Conservation (phyloP, 2,329 filamentous ascomycete genomes). For the Hortaea werneckii region DNA sequence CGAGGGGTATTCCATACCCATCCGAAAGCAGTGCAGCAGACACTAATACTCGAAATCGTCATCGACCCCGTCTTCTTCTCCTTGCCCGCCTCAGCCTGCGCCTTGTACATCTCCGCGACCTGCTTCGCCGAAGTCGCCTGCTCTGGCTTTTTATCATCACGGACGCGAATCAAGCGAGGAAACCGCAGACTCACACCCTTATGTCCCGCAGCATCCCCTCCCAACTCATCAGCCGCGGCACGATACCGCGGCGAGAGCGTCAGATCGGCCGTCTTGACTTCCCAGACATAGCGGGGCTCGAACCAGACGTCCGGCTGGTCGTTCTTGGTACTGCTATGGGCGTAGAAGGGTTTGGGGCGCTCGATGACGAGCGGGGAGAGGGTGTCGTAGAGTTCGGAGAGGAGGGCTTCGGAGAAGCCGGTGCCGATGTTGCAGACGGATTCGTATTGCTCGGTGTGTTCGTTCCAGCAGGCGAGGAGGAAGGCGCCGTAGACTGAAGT, state of each 20-base stretch:
- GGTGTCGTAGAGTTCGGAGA: slow-evolving; percentile 73
- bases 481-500: slow-evolving; percentile 95
- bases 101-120: slow-evolving; percentile 93
- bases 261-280: slow-evolving; percentile 92
- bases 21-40: too few relatives aligned
- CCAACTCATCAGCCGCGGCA: slow-evolving; percentile 73
- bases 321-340: slow-evolving; percentile 70
- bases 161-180: slow-evolving; percentile 79
- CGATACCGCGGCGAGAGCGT: slow-evolving; percentile 88
- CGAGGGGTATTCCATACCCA: too few relatives aligned
- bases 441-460: slow-evolving; percentile 70
- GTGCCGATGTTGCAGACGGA: slow-evolving; percentile 98
- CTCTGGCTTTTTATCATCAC: slow-evolving; percentile 94
- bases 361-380: slow-evolving; percentile 75
- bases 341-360: slow-evolving; percentile 86
- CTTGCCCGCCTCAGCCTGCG: slow-evolving; percentile 83
- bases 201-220: slow-evolving; percentile 43
- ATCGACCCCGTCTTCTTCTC: slow-evolving; percentile 77
- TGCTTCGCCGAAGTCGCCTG: slow-evolving; percentile 74
- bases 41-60: slow-evolving; percentile 98
- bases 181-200: slow-evolving; percentile 84
- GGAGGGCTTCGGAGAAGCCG: slow-evolving; percentile 85
- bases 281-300: slow-evolving; percentile 89
- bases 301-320: slow-evolving; percentile 99
- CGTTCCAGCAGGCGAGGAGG: slow-evolving; percentile 87